Evolutionary conservation across 768 basidiomycete genomes (phyloP), one percentile per base, ranked within the genome.

Genomic region (Lentinus tigrinus): DNA sequence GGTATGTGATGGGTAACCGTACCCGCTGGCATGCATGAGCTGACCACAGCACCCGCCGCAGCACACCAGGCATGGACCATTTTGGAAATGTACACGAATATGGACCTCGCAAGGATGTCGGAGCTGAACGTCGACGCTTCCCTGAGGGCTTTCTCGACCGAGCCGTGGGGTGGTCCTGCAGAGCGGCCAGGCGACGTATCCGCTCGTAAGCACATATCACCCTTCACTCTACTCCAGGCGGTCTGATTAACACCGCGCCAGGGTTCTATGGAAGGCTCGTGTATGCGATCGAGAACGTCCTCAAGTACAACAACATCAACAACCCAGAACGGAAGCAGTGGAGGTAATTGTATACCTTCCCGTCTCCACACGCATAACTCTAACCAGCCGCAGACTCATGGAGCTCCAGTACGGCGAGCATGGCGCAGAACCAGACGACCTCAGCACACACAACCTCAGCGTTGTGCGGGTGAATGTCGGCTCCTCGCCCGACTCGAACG

Each of bases 51-150:
- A 19, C 7, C 13, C 10, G 7, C 16, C 47, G 2, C 60, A 85
- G 85, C 77, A 10, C 71, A 73, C 31, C 71, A 78, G 4, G 70
- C 88, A 52, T 84, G 81, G 78, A 76, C 78, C 26, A 69, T 89
- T 42, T 74, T 87, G 44, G 88, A 89, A 67, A 76, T 87, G 43
- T 89, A 85, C 67, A 80, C 82, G 2, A 82, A 88, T 62, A 79
- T 91, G 76, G 89, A 91, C 62, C 73, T 88, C 11, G 87, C 83
- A 5, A 75, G 79, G 14, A 65, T 89, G 11, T 77, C 80, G 34
- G 78, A 82, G 37, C 77, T 91, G 21, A 76, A 81, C 31, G 81
- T 84, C 39, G 80, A 80, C 31, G 75, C 78, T 11, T 72, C 78
- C 5, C 69, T 88, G 24, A 71, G 76, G 2, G 78, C 78, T 0